These are phyloP conservation scores for Nicotiana otophora DNA, from an alignment of 257 asterid species.

Conservation along the genomic window DNA sequence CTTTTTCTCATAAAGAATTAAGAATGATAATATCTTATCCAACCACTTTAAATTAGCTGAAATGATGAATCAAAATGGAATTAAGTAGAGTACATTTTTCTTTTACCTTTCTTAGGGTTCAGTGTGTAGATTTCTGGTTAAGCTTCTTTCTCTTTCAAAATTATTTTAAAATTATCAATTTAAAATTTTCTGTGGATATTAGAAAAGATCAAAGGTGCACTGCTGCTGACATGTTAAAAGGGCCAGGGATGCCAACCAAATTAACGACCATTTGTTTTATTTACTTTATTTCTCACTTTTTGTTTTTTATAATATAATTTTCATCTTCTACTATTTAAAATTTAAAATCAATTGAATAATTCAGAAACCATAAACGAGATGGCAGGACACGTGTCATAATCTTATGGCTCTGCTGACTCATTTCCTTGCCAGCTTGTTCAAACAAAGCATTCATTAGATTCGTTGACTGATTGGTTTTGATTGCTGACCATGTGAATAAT, in stretches of 20 bases:
- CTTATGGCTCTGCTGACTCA: slow-evolving; percentile 37
- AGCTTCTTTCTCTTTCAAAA: background rate
- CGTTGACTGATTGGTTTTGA: background rate
- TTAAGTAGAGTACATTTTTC: too few species aligned
- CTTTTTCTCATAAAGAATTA: background rate
- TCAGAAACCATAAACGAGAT: background rate
- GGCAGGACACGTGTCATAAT: slow-evolving; percentile 22
- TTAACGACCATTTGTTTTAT: slow-evolving; percentile 10
- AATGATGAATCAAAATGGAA: background rate
- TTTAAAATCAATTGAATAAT: background rate
- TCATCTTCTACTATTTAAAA: background rate
- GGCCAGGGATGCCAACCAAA: slow-evolving; percentile 17
- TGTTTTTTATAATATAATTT: background rate
- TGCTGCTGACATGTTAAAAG: slow-evolving; percentile 13
- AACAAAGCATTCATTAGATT: slow-evolving; percentile 4
- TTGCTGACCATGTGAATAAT: slow-evolving; percentile 5
- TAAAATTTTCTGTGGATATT: slow-evolving; percentile 29
- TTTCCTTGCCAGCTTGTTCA: slow-evolving; percentile 16
- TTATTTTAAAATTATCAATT: background rate
- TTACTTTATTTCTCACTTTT: background rate
- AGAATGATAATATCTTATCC: background rate
- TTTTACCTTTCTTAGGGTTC: too few species aligned
- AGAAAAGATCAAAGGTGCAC: background rate
- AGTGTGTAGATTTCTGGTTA: background rate
- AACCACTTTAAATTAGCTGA: background rate